Conservation (phyloP, 1,284 basidiomycete species). For the Ustilago shanxiensis region DNA sequence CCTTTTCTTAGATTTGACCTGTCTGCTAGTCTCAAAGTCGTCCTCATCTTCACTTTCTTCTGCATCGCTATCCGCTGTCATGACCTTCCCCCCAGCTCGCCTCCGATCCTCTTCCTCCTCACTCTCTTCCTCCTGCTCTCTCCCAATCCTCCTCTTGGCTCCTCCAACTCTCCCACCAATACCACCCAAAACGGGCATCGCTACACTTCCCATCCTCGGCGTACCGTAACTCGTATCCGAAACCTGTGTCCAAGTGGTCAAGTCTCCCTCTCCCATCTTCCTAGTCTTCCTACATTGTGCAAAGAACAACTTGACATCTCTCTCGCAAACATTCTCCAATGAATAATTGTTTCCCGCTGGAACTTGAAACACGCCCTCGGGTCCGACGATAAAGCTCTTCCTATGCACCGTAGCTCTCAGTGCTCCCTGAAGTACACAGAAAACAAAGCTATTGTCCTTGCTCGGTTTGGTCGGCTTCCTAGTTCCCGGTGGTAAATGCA, state of each 20-base stretch:
- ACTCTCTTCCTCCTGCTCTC: not conserved
- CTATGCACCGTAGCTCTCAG: constrained; percentile 86
- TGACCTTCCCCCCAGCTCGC: not conserved
- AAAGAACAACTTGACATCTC: constrained; percentile 88
- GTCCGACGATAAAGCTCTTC: constrained; percentile 81
- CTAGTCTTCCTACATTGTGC: constrained; percentile 83
- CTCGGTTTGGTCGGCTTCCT: constrained; percentile 88
- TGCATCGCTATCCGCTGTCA: constrained; percentile 20
- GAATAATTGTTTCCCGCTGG: constrained; percentile 90
- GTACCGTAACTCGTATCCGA: constrained; percentile 44
- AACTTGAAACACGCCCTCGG: constrained; percentile 89
- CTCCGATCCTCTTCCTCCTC: not conserved
- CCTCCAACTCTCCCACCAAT: not conserved
- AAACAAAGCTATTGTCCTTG: constrained; percentile 94
- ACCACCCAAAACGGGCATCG: not conserved
- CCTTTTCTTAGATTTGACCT: constrained; percentile 35
- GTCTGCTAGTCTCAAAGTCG: constrained; percentile 44
- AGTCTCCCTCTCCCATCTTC: constrained; percentile 30
- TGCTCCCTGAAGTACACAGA: constrained; percentile 75
- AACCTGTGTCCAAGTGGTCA: constrained; percentile 46
- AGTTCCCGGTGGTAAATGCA: constrained; percentile 82
- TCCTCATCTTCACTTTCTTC: constrained; percentile 35
- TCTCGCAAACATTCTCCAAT: constrained; percentile 86
- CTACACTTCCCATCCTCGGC: not conserved
- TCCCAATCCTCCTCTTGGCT: no score